Evolutionary conservation across 148 eudicot species (phyloP), one percentile per base, ranked within the genome.

Genomic region (Tetragonia tetragonoides): DNA sequence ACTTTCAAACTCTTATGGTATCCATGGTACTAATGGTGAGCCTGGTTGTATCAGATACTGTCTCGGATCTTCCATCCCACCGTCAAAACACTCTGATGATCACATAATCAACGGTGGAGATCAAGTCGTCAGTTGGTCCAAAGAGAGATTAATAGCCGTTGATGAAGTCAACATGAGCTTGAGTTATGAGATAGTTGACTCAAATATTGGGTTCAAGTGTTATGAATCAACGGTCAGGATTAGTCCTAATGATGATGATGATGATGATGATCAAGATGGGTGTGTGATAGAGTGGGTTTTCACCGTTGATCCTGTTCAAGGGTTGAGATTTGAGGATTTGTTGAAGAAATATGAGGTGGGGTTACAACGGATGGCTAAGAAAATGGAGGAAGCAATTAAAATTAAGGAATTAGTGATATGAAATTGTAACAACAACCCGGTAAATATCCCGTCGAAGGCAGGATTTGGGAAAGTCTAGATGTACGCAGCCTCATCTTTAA

Each of bases 21-120:
- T 94, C 84, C 84, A 90, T 15, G 98, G 97, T 17, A 75, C 75
- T 68, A 92, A 94, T 46, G 92, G 98, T 42, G 85, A 86, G 80
- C 82, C 87, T 8, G 93, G 97, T 10, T 90, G 95, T 80, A 83
- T 89, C 65, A 86, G 98, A 8, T 87, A 82, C 77, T 89, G 92
- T 63, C 75, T 84, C 23, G 97, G 97, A 49, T 86, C 74, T 17
- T 67, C 85, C 3, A 71, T 92, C 78, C 85, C 79, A 17, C 62
- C 82, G 44, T 37, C 74, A 72, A 66, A 61, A 16, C 24, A 18
- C 12, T 10, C 63, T 66, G 77, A 56, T 68, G 51, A 60, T 60
- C 38, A 23, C 0, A 38, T 18, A 14, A 47, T 81, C 44, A 62
- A 65, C 80, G 79, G 72, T 38, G 85, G 54, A 59, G 70, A 78